Evolutionary conservation across 306 rosid genomes (phyloP).

Genomic region (Parietaria judaica): DNA sequence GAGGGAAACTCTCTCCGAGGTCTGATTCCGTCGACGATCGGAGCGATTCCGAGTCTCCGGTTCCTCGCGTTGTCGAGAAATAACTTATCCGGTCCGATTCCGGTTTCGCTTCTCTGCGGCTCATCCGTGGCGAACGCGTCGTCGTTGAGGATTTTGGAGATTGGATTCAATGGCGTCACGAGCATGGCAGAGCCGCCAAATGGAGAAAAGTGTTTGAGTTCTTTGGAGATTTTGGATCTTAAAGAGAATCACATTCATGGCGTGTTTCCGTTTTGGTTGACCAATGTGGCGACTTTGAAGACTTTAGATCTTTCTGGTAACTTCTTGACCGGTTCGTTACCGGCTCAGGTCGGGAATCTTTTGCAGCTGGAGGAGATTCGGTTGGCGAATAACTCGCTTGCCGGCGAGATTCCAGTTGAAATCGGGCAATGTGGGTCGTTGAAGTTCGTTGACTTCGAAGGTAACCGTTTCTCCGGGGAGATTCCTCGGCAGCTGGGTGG

Average conservation of each 20-base stretch:
- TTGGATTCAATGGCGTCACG: constrained; percentile 66
- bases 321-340: constrained; percentile 44
- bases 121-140: constrained; percentile 11
- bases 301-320: constrained; percentile 58
- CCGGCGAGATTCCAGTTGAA: constrained; percentile 42
- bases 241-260: constrained; percentile 40
- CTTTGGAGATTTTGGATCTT: constrained; percentile 49
- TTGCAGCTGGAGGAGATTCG: constrained; percentile 38
- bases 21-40: constrained; percentile 53
- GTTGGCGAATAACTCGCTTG: constrained; percentile 41
- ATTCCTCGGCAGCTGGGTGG: constrained; percentile 47
- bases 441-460: constrained; percentile 51
- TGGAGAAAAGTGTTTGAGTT: constrained; percentile 20
- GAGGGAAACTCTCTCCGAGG: constrained; percentile 54
- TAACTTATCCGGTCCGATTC: constrained; percentile 53
- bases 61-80: constrained; percentile 57
- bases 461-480: constrained; percentile 40
- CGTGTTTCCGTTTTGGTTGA: constrained; percentile 56
- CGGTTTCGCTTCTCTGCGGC: constrained; percentile 43
- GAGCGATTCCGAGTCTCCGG: constrained; percentile 49
- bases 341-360: constrained; percentile 41
- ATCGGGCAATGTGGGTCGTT: constrained; percentile 47
- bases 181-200: constrained; percentile 42
- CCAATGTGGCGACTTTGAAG: constrained; percentile 36
- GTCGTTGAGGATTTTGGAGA: constrained; percentile 36